Conservation (phyloP, 2,329 filamentous ascomycete genomes). For the Diaporthe australafricana region DNA sequence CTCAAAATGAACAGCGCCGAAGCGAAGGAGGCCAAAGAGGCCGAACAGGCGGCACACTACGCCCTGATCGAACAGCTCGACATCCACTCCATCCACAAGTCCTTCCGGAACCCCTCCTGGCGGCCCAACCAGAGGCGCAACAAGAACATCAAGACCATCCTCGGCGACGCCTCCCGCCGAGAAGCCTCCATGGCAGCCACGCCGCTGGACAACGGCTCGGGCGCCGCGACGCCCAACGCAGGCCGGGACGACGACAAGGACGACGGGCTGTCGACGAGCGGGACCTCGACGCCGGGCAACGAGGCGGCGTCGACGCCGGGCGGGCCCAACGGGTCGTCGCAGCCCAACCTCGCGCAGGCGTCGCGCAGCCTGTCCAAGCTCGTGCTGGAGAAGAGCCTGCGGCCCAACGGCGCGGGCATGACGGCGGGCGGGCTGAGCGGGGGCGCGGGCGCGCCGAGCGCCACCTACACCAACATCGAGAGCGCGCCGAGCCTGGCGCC, state of each 20-base stretch:
- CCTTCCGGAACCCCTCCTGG: slow-evolving; percentile 92
- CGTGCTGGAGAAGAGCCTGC: slow-evolving; percentile 85
- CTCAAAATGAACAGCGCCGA: slow-evolving; percentile 29
- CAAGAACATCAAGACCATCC: slow-evolving; percentile 98
- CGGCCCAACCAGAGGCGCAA: slow-evolving; percentile 94
- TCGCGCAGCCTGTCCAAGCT: slow-evolving; percentile 87
- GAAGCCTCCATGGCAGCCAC: slow-evolving; percentile 88
- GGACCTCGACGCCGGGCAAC: slow-evolving; percentile 66
- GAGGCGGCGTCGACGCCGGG: not conserved
- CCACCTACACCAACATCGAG: slow-evolving; percentile 95
- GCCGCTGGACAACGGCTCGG: slow-evolving; percentile 80
- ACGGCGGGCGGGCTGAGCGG: slow-evolving; percentile 44
- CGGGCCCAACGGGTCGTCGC: slow-evolving; percentile 49
- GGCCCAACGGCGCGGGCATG: slow-evolving; percentile 50
- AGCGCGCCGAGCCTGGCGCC: slow-evolving; percentile 89
- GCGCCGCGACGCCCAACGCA: slow-evolving; percentile 74
- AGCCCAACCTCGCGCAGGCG: slow-evolving; percentile 86
- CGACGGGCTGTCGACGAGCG: slow-evolving; percentile 67
- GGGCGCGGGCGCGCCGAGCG: slow-evolving; percentile 69
- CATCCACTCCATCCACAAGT: slow-evolving; percentile 86
- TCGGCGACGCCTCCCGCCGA: slow-evolving; percentile 87
- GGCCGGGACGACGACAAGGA: slow-evolving; percentile 52
- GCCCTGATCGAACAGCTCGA: slow-evolving; percentile 91
- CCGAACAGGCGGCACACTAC: slow-evolving; percentile 84
- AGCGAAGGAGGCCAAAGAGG: slow-evolving; percentile 55